phyloP scores from a whole-genome alignment of 306 rosid genomes.

The Inga laurina region DNA sequence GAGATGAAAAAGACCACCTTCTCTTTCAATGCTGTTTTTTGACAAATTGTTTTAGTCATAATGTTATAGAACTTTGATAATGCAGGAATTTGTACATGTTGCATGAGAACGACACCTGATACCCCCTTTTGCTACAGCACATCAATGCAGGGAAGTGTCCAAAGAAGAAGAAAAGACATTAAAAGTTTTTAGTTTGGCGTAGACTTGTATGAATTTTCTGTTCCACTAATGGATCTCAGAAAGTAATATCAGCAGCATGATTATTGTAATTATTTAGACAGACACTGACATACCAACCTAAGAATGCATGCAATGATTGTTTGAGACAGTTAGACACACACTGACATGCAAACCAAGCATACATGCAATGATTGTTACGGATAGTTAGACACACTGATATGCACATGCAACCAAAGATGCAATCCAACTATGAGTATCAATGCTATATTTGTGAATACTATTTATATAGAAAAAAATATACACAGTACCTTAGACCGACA shows the following conservation, averaged over 20 bases:
- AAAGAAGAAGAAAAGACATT: not conserved
- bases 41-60: not conserved
- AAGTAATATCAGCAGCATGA: not conserved
- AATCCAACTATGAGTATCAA: constrained; percentile 12
- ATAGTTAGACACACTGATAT: not conserved
- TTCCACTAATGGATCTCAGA: not conserved
- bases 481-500: constrained; percentile 92
- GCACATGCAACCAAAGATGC: not conserved
- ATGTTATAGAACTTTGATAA: not conserved
- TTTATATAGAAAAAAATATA: constrained; percentile 30
- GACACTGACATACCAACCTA: not conserved
- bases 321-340: not conserved
- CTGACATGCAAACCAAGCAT: constrained; percentile 4
- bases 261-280: not conserved
- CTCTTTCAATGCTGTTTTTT: not conserved
- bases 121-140: not conserved
- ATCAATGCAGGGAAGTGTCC: not conserved
- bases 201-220: not conserved
- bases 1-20: not conserved
- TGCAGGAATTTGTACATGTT: not conserved
- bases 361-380: not conserved
- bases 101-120: not conserved
- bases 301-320: not conserved
- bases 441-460: not conserved
- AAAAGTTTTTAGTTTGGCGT: not conserved